Evolutionary conservation across 192 early-diverging fungal genomes (phyloP).

Genomic region (Entomortierella beljakovae): DNA sequence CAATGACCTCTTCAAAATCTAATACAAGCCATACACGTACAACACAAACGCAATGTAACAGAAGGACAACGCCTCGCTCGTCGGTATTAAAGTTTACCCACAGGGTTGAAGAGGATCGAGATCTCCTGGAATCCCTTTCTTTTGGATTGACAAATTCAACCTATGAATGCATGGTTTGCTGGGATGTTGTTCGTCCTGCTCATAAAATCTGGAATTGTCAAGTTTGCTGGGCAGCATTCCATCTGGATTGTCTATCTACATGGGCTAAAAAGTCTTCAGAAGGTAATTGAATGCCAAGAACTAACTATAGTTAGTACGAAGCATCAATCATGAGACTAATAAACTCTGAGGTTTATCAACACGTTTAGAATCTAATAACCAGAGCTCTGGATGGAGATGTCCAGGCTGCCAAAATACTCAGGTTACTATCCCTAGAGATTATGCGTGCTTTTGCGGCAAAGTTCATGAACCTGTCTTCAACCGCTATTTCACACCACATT

Average conservation of each 20-base stretch:
- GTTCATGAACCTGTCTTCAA: constrained; percentile 71
- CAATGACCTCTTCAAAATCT: not conserved
- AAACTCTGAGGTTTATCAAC: not conserved
- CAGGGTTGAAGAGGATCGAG: constrained; percentile 53
- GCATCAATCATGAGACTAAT: not conserved
- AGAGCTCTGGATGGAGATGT: constrained; percentile 79
- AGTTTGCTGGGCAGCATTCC: constrained; percentile 91
- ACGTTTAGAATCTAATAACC: constrained; percentile 36
- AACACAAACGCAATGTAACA: not conserved
- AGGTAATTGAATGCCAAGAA: constrained; percentile 39
- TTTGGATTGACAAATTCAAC: constrained; percentile 72
- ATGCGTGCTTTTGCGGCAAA: constrained; percentile 92
- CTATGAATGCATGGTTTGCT: constrained; percentile 98
- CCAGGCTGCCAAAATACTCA: constrained; percentile 89
- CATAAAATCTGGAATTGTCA: constrained; percentile 89
- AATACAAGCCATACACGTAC: not conserved
- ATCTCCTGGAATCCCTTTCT: constrained; percentile 73
- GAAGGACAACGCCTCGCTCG: not conserved
- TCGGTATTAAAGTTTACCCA: constrained; percentile 18
- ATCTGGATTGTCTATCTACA: constrained; percentile 84
- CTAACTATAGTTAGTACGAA: not conserved
- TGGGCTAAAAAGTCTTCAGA: constrained; percentile 79
- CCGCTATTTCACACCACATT: constrained; percentile 81
- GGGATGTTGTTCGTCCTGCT: constrained; percentile 78
- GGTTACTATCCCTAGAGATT: constrained; percentile 74